These are phyloP conservation scores for Hymenoscyphus salicellus DNA, from an alignment of 2,329 filamentous ascomycete genomes.

Conservation along the genomic window DNA sequence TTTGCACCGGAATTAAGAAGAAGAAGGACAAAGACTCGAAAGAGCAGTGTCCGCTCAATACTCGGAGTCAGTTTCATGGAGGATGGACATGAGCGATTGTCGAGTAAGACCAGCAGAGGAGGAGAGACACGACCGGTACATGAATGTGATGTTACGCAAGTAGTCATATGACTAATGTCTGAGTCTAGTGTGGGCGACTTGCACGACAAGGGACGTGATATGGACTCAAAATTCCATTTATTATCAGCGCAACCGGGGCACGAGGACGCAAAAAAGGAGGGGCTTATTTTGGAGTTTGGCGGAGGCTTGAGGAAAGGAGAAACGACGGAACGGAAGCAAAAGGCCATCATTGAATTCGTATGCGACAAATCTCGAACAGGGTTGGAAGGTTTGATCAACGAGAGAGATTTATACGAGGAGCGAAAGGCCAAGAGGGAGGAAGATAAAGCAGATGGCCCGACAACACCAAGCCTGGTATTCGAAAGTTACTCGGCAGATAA, in stretches of 20 bases:
- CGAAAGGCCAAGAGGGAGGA: constrained; percentile 35
- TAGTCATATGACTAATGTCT: too few relatives aligned
- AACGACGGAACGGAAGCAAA: constrained; percentile 53
- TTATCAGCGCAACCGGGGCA: constrained; percentile 64
- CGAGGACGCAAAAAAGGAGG: constrained; percentile 65
- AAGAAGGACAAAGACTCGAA: constrained; percentile 52
- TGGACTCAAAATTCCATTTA: constrained; percentile 65
- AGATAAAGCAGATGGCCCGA: constrained; percentile 30
- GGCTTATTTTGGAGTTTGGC: constrained; percentile 65
- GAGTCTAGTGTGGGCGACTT: constrained; percentile 76
- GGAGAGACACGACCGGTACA: too few relatives aligned
- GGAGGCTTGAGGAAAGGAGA: constrained; percentile 57
- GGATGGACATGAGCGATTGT: too few relatives aligned
- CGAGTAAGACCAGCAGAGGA: too few relatives aligned
- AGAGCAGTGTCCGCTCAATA: constrained; percentile 63
- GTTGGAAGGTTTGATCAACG: constrained; percentile 65
- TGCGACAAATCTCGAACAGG: constrained; percentile 74
- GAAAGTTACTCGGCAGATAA: constrained; percentile 63
- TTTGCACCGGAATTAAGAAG: constrained; percentile 67
- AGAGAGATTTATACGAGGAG: constrained; percentile 54
- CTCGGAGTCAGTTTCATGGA: constrained; percentile 54
- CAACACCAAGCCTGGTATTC: constrained; percentile 66
- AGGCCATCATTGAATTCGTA: constrained; percentile 78
- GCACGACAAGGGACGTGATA: constrained; percentile 52
- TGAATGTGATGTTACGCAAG: too few relatives aligned